Percentiles rank a stretch among this genome's conserved stretches.
Conservation (phyloP, 2,329 filamentous ascomycete species). For the Alternaria brassicicola region DNA sequence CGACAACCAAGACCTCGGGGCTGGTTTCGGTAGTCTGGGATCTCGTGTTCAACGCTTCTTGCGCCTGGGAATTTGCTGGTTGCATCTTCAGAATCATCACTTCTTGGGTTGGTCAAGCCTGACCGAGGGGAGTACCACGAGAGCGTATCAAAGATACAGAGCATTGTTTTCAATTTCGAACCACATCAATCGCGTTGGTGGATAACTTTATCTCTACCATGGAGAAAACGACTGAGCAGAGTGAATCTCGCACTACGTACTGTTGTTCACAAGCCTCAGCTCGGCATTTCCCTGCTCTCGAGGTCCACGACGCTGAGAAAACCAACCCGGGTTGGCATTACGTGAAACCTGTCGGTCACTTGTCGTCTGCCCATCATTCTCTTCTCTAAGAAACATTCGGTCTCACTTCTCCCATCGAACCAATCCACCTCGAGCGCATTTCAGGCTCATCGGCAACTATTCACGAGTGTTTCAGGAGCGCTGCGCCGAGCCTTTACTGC, state of each 20-base stretch:
- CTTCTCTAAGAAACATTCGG: not conserved
- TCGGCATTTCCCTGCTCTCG: not conserved
- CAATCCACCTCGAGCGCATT: not conserved
- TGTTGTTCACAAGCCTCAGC: not conserved
- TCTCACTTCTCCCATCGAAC: not conserved
- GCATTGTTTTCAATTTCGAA: not conserved
- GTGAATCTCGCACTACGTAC: not conserved
- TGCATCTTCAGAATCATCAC: not conserved
- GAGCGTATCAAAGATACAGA: not conserved
- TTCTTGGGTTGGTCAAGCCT: not conserved
- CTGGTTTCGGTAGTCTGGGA: slow-evolving; percentile 15
- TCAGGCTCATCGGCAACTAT: not conserved
- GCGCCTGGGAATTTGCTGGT: not conserved
- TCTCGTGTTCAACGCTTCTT: slow-evolving; percentile 8
- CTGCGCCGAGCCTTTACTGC: not conserved
- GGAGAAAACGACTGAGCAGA: not conserved
- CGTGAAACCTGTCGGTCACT: slow-evolving; percentile 5
- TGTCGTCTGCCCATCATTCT: slow-evolving; percentile 1
- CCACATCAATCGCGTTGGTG: not conserved
- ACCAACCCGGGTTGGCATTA: not conserved
- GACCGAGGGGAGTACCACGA: not conserved
- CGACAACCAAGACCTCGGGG: slow-evolving; percentile 10
- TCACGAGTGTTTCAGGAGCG: not conserved
- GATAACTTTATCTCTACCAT: fast-evolving
- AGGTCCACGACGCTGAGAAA: not conserved